A percentile compares a stretch with the other conserved stretches of the same genome.
Evolutionary conservation across 169 alveolate species (phyloP).

Genomic region (Babesia sp.): DNA sequence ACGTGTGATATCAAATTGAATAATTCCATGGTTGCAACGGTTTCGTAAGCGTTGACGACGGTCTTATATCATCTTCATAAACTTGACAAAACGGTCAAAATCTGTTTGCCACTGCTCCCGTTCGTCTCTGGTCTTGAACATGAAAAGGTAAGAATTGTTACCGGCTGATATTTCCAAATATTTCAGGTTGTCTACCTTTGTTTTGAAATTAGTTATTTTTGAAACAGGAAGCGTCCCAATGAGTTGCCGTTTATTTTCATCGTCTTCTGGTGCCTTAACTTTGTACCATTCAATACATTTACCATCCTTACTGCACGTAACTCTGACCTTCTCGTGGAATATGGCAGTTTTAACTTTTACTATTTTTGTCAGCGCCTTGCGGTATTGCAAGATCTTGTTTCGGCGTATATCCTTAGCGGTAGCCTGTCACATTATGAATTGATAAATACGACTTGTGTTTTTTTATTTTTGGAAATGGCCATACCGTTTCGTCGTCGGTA

Average conservation of each 20-base stretch:
- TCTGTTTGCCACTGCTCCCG: conserved; percentile 77
- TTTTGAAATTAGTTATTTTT: conserved; percentile 67
- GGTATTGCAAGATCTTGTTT: conserved; percentile 64
- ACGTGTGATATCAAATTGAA: too few relatives aligned
- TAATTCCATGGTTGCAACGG: too few relatives aligned
- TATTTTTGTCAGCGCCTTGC: conserved; percentile 67
- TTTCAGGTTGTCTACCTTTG: conserved; percentile 71
- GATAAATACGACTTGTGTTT: too few relatives aligned
- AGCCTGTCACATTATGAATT: conserved; percentile 12
- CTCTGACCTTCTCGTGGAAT: conserved; percentile 71
- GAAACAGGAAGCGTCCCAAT: conserved; percentile 35
- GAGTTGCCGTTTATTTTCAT: conserved; percentile 67
- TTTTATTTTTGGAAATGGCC: neutral
- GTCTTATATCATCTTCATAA: conserved; percentile 36
- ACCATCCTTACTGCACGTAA: conserved; percentile 76
- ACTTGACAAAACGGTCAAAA: conserved; percentile 68
- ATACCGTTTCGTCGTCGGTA: conserved; percentile 37
- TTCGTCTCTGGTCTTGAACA: conserved; percentile 74
- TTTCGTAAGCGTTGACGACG: too few relatives aligned
- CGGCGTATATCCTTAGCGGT: conserved; percentile 72
- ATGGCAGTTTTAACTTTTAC: conserved; percentile 74
- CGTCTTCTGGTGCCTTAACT: conserved; percentile 65
- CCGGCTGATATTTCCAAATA: conserved; percentile 72
- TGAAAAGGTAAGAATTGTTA: conserved; percentile 65
- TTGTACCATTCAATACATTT: conserved; percentile 72